Evolutionary conservation across 1,139 yeast genomes (phyloP).

Genomic region (Geotrichum carabidarum): DNA sequence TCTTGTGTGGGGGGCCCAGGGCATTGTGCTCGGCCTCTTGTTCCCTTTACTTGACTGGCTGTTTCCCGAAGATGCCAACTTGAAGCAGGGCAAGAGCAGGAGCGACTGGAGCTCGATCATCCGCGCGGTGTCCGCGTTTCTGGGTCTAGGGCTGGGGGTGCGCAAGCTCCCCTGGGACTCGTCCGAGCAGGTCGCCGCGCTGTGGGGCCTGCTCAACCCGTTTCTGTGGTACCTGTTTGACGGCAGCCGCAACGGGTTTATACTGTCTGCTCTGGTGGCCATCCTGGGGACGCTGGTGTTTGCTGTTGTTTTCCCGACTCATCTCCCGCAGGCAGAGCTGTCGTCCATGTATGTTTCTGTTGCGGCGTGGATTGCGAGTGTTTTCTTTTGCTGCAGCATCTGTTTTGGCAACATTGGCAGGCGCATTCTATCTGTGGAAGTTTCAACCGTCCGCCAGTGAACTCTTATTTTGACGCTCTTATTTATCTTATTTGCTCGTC

Average conservation of each 20-base stretch:
- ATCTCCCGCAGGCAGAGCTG: constrained; percentile 23
- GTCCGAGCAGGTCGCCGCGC: constrained; percentile 65
- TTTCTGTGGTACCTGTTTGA: constrained; percentile 77
- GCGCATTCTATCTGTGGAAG: constrained; percentile 35
- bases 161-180: constrained; percentile 77
- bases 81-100: constrained; percentile 26
- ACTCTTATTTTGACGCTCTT: background rate
- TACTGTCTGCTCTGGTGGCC: constrained; percentile 33
- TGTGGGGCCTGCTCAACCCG: constrained; percentile 73
- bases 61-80: constrained; percentile 36
- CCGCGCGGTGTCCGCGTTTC: constrained; percentile 65
- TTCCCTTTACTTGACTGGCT: constrained; percentile 57
- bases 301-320: constrained; percentile 31
- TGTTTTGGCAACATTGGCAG: constrained; percentile 71
- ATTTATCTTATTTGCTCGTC: background rate
- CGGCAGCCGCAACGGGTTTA: constrained; percentile 62
- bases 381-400: constrained; percentile 62
- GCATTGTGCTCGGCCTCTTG: constrained; percentile 56
- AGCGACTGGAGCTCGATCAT: constrained; percentile 43
- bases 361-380: constrained; percentile 51
- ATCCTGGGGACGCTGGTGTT: constrained; percentile 31
- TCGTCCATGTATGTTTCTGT: constrained; percentile 29
- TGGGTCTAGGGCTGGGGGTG: constrained; percentile 80
- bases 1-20: constrained; percentile 48
- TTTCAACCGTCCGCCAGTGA: background rate